Evolutionary conservation across 2,329 filamentous ascomycete genomes (phyloP).

Genomic region (Fusarium dlaminii): DNA sequence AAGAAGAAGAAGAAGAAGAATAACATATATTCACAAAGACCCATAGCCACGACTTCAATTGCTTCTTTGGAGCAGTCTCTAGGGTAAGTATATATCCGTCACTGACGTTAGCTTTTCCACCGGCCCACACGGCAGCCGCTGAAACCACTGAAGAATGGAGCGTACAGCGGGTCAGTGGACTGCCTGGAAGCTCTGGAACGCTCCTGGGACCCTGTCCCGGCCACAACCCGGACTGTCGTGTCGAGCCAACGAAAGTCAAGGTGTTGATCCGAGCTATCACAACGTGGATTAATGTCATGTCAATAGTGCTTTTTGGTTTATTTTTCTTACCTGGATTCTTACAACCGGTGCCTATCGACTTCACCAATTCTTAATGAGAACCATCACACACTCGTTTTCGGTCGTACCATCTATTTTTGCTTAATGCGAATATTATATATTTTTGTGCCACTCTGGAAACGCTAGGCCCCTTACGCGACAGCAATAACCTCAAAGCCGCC

Average conservation of each 20-base stretch:
- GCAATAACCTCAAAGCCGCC: constrained; percentile 18
- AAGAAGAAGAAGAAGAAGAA: not conserved
- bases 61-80: not conserved
- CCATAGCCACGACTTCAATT: not conserved
- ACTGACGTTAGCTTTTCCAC: not conserved
- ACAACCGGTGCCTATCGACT: not conserved
- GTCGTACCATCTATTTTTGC: not conserved
- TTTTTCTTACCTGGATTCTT: constrained; percentile 19
- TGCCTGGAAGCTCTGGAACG: not conserved
- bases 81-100: constrained; percentile 3
- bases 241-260: constrained; percentile 28
- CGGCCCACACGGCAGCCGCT: not conserved
- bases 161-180: not conserved
- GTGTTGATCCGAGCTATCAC: constrained; percentile 35
- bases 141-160: constrained; percentile 1
- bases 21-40: not conserved
- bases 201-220: constrained; percentile 4
- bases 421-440: constrained; percentile 8
- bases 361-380: constrained; percentile 22
- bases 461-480: constrained; percentile 25
- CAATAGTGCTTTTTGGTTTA: constrained; percentile 16
- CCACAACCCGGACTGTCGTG: not conserved
- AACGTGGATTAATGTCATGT: constrained; percentile 39
- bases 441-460: constrained; percentile 9
- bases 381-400: constrained; percentile 27